Base-by-base conservation (phyloP, 306 rosid species). In the Oemleria cerasiformis region DNA sequence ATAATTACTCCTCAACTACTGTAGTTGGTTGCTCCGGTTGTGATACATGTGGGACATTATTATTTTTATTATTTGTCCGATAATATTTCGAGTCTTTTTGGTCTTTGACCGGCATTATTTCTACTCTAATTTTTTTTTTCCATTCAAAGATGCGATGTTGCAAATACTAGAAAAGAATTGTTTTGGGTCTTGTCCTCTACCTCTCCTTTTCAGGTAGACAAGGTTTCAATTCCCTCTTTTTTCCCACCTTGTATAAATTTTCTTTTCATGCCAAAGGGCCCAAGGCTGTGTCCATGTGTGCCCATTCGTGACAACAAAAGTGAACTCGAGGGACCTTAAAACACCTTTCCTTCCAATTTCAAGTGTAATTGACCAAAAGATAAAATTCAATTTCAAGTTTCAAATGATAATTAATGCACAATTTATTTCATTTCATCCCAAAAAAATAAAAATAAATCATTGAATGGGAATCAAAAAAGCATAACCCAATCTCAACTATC, bases 241-340 rank as follows among this genome's bases (percentile, higher is more conserved):
- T 51, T 58, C 64, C 49, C 44, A 16, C 17, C 21, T 4, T 38
- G n/a, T 15, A n/a, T 36, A 48, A 21, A 40, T 59, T 15, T 30
- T 36, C 54, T 74, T 68, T 79, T 21, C 50, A 17, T 42, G 72
- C 64, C 34, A 54, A 60, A 62, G 72, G 64, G 8, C 64, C 64
- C 30, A 12, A 34, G 40, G 43, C 8, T 16, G 39, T 71, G 78
- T 68, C 73, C 66, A 66, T 62, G 71, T 71, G 87, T 70, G 70
- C 72, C 75, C 78, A 57, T 56, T 83, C 67, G 76, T 50, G 76
- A 63, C 71, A 69, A 67, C 78, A 77, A 80, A 80, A 77, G 78
- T 53, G 72, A 50, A 40, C 47, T 2, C 8, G 62, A 75, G 76
- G 83, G 68, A 71, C 84, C 84, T 70, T 75, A 21, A 58, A 8